Conservation (phyloP, 2,329 filamentous ascomycete genomes). For the Hypoxylon sp. region DNA sequence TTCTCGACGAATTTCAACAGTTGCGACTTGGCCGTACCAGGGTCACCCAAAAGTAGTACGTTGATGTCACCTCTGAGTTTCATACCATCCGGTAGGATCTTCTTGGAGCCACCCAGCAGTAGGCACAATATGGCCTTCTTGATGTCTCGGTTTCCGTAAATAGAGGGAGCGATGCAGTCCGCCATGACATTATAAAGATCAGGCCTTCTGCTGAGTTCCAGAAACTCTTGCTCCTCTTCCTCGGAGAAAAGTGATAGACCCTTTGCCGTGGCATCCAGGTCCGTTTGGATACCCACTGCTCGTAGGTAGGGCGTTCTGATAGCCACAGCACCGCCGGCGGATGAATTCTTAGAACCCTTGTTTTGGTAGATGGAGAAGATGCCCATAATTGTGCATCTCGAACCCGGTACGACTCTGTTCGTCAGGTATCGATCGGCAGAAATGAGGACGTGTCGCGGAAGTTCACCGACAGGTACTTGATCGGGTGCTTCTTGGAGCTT, state of each 20-base stretch:
- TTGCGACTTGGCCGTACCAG: slow-evolving; percentile 98
- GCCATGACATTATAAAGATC: slow-evolving; percentile 94
- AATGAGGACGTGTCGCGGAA: slow-evolving; percentile 93
- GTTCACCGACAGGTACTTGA: slow-evolving; percentile 95
- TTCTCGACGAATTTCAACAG: slow-evolving; percentile 97
- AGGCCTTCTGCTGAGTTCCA: slow-evolving; percentile 87
- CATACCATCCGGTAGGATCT: slow-evolving; percentile 97
- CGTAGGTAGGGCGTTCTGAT: slow-evolving; percentile 95
- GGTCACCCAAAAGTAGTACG: slow-evolving; percentile 94
- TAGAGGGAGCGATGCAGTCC: slow-evolving; percentile 94
- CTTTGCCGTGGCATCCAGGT: slow-evolving; percentile 89
- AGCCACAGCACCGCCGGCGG: slow-evolving; percentile 83
- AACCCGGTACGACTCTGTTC: slow-evolving; percentile 94
- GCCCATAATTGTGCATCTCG: slow-evolving; percentile 93
- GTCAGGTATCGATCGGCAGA: slow-evolving; percentile 97
- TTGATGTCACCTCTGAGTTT: slow-evolving; percentile 98
- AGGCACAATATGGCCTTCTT: slow-evolving; percentile 97
- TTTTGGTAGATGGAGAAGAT: slow-evolving; percentile 98
- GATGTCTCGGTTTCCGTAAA: slow-evolving; percentile 95
- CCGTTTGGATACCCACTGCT: slow-evolving; percentile 90
- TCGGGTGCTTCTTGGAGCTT: slow-evolving; percentile 98
- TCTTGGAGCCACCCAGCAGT: slow-evolving; percentile 94
- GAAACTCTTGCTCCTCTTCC: slow-evolving; percentile 96
- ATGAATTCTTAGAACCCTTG: slow-evolving; percentile 83
- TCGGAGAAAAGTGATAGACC: slow-evolving; percentile 87